Evolutionary conservation across 768 basidiomycete species (phyloP).

Genomic region (Krasilnikovozyma curviuscula): DNA sequence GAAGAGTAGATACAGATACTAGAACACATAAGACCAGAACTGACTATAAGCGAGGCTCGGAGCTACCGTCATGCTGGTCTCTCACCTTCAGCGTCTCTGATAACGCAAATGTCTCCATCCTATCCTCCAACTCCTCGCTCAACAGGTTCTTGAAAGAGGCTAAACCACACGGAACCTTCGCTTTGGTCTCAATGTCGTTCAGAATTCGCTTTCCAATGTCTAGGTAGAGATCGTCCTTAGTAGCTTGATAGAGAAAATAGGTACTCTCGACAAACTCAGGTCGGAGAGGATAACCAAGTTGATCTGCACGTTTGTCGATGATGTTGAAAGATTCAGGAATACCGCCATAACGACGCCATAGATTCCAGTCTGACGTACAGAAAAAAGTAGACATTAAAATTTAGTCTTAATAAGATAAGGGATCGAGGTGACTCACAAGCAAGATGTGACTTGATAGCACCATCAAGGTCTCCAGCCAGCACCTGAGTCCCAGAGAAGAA

Average conservation of each 20-base stretch:
- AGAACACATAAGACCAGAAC: neutral
- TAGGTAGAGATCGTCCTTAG: neutral
- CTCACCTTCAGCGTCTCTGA: conserved; percentile 9
- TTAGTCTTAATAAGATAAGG: neutral
- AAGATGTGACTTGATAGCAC: conserved; percentile 75
- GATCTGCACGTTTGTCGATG: conserved; percentile 30
- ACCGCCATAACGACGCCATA: conserved; percentile 73
- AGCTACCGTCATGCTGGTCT: neutral
- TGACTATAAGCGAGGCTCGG: neutral
- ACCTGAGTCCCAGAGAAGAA: conserved; percentile 91
- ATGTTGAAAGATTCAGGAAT: conserved; percentile 86
- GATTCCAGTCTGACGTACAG: conserved; percentile 54
- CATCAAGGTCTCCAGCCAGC: conserved; percentile 23
- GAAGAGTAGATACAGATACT: conserved; percentile 11
- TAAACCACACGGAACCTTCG: neutral
- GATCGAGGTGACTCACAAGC: conserved; percentile 38
- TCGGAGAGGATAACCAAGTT: conserved; percentile 25
- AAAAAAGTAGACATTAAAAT: neutral
- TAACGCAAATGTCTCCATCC: conserved; percentile 9
- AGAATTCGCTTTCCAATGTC: conserved; percentile 6
- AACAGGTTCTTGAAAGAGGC: conserved; percentile 3
- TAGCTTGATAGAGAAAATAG: conserved; percentile 60
- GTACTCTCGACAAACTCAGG: conserved; percentile 86
- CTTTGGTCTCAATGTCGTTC: neutral
- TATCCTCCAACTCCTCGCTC: conserved; percentile 1